Conservation (phyloP, 331 rosid species). For the Stylosanthes scabra region DNA sequence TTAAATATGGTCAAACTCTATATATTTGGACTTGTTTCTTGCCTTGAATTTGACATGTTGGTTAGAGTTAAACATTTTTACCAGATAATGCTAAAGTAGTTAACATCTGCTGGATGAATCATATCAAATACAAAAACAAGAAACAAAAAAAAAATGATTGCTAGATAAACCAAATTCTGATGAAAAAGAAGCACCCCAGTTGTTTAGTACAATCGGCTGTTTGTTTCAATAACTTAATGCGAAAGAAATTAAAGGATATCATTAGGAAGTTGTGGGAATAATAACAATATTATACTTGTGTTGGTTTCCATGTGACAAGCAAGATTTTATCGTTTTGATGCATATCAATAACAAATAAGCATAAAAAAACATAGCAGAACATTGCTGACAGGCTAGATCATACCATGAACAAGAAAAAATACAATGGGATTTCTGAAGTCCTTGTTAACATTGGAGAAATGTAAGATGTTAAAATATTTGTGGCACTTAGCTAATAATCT, state of each 20-base stretch:
- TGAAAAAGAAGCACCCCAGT: background rate
- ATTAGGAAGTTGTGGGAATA: background rate
- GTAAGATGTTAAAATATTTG: background rate
- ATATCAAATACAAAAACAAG: too few species aligned
- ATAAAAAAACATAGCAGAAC: background rate
- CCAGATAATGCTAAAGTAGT: background rate
- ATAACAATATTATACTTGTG: background rate
- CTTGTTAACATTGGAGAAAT: background rate
- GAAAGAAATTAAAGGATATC: background rate
- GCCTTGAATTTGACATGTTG: slow-evolving; percentile 14
- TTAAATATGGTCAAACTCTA: too few species aligned
- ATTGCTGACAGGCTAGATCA: background rate
- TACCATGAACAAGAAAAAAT: background rate
- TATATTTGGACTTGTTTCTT: too few species aligned
- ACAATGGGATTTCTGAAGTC: background rate
- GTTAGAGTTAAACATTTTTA: background rate
- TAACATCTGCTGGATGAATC: slow-evolving; percentile 6
- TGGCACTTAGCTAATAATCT: too few species aligned
- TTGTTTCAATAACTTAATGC: slow-evolving; percentile 4
- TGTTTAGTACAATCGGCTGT: background rate
- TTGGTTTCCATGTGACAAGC: background rate
- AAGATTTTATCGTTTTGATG: background rate
- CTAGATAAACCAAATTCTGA: background rate
- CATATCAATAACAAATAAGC: background rate
- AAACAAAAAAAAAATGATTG: background rate